Base-by-base conservation (phyloP, 352 stramenopile genomes). In the Globisporangium yorkense region DNA sequence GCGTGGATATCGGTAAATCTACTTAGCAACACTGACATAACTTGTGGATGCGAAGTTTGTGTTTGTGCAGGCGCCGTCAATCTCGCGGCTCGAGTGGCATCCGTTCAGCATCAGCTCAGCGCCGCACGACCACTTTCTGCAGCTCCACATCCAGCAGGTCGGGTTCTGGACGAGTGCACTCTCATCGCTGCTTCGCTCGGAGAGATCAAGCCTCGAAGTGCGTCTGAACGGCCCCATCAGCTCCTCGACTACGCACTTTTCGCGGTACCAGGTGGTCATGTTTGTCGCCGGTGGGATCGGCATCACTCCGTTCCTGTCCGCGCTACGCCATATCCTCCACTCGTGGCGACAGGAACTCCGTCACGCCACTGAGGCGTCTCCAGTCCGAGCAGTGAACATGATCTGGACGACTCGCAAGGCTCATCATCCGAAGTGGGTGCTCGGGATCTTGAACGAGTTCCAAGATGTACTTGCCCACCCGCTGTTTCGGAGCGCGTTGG, bases 51-150 rank as follows among this genome's bases (percentile, higher is more conserved):
- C 45, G 16, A 46, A 76, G 66, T 93, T 89, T 70, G 60, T 81
- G 7, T 89, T 88, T 50, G 29, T 93, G n/a, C 70, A 85, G 39
- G 62, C 89, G 4, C 72, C 74, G 9, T 52, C 47, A 15, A 62
- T 95, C 51, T 87, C 77, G 15, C 31, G 57, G 2, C 41, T 76
- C 10, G 72, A 93, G 65, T 95, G 83, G 85, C 85, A 93, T 70
- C 81, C 85, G 29, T 94, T 93, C 67, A 92, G 69, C 13, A 57
- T 94, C 21, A 74, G 72, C 9, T 89, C 76, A 1, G 71, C 71
- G 2, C 74, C 75, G 2, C 51, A 72, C 6, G 77, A 91, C 51
- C 39, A 71, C 8, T 57, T 67, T 7, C 16, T 85, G 6, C 58
- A 67, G 27, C 50, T 89, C 5, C 71, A 76, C 51, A 69, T 89